Conservation (phyloP, 23 red algal species). For the Gracilariopsis chorda region DNA sequence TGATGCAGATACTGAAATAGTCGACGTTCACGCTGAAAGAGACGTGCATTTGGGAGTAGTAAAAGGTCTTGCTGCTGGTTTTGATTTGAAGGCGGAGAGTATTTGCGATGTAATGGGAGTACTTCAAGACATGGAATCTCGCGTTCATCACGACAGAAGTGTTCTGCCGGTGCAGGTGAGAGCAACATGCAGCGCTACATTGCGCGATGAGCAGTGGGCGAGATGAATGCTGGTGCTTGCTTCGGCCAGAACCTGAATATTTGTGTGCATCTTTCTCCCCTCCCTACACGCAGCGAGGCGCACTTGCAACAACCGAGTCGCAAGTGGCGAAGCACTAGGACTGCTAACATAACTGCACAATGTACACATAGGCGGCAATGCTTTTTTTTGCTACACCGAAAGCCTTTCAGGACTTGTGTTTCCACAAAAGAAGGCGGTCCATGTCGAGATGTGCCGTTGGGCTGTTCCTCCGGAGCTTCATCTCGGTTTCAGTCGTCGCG, state of each 20-base stretch:
- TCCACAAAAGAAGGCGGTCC: too few relatives aligned
- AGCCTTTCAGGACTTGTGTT: too few relatives aligned
- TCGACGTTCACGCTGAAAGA: neutral
- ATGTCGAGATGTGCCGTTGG: too few relatives aligned
- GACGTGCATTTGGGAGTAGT: neutral
- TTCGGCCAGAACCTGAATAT: neutral
- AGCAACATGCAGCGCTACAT: neutral
- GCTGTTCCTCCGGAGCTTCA: too few relatives aligned
- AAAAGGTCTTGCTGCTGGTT: neutral
- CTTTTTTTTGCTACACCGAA: too few relatives aligned
- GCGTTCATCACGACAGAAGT: neutral
- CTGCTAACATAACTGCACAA: too few relatives aligned
- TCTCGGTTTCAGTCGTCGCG: too few relatives aligned
- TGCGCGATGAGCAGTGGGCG: slow-evolving; percentile 11
- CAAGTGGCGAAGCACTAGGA: too few relatives aligned
- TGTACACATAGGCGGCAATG: too few relatives aligned
- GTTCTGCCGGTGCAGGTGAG: neutral
- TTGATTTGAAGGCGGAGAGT: neutral
- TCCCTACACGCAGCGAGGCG: too few relatives aligned
- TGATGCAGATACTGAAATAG: neutral
- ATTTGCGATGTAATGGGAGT: neutral
- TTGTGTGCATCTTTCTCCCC: too few relatives aligned
- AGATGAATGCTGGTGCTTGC: neutral
- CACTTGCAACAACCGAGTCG: too few relatives aligned
- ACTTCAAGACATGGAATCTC: neutral